These are phyloP conservation scores for Thalassiosira pacifica DNA, from an alignment of 352 stramenopile species.

Conservation along the genomic window DNA sequence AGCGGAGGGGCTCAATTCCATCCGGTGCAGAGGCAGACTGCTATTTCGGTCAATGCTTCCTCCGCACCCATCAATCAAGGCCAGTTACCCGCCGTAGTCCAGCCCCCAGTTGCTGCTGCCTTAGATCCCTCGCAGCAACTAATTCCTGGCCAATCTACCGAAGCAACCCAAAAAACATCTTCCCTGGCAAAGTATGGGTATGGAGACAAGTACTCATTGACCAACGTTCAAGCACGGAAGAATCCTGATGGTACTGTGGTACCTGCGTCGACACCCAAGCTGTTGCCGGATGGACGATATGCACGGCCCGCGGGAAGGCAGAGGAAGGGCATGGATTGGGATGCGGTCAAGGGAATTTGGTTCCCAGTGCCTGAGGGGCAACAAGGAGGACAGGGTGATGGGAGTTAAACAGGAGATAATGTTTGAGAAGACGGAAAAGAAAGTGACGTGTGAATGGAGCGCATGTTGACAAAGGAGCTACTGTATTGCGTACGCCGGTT, in stretches of 20 bases:
- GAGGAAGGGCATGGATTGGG: conserved; percentile 81
- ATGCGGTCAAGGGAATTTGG: conserved; percentile 76
- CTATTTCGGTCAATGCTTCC: no score
- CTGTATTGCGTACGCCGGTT: no score
- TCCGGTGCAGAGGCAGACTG: conserved; percentile 10
- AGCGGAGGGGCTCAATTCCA: background rate
- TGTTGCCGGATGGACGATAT: conserved; percentile 70
- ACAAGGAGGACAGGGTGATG: conserved; percentile 4
- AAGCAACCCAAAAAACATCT: background rate
- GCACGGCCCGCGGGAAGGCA: conserved; percentile 70
- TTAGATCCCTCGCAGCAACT: background rate
- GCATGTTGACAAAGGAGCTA: no score
- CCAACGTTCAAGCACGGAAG: conserved; percentile 63
- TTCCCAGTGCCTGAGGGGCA: conserved; percentile 40
- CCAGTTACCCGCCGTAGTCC: background rate
- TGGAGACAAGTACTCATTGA: conserved; percentile 72
- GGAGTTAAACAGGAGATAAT: no score
- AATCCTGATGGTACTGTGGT: conserved; percentile 71
- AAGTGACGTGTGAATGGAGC: no score
- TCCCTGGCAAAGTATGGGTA: conserved; percentile 30
- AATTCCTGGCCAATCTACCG: no score
- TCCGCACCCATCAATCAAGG: background rate
- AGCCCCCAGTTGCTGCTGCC: background rate
- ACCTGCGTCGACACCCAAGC: conserved; percentile 71
- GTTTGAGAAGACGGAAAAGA: no score